Evolutionary conservation across 768 basidiomycete genomes (phyloP), one percentile per base, ranked within the genome.

Genomic region (Chalciporus piperatus): DNA sequence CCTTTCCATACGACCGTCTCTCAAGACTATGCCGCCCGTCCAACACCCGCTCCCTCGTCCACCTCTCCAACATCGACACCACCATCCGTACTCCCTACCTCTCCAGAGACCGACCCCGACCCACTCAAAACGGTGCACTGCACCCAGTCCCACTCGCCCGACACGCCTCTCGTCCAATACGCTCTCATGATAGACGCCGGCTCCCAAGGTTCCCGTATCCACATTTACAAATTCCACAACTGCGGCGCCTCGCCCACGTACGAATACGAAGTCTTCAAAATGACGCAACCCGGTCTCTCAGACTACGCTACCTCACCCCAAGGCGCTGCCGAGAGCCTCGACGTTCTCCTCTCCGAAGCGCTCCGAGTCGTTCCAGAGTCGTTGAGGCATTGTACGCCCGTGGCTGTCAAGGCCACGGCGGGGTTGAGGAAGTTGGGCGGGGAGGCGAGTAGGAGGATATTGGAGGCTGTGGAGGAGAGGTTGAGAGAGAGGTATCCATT

Each of bases 101-200:
- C 89, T 0, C 84, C 80, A 59, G 85, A 84, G 41, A 79, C 81
- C 16, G 92, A 95, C 62, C 81, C 85, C 0, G 82, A 96, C 70
- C 86, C 82, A 0, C 68, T 78, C 32, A 79, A 78, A 55, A 94
- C 92, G 1, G 80, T 84, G 0, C 72, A 84, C 72, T 98, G 94
- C 72, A 78, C 77, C 0, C 49, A 67, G 0, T 81, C 92, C 0
- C 69, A 83, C 66, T 70, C 69, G 13, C 59, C 77, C 1, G 61
- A 69, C 46, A 63, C 74, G 44, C 77, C 79, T 0, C 75, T 96
- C 51, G 87, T 96, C 12, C 92, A 93, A 67, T 99, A 90, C 69
- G 94, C 92, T 0, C 80, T 98, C 62, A 97, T 98, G 85, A 90
- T 98, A 72, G 97, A 99, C 69, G 96, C 97, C 1, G 97, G 97